Evolutionary conservation across 106 monocot species (phyloP).

Genomic region (Allium fistulosum): DNA sequence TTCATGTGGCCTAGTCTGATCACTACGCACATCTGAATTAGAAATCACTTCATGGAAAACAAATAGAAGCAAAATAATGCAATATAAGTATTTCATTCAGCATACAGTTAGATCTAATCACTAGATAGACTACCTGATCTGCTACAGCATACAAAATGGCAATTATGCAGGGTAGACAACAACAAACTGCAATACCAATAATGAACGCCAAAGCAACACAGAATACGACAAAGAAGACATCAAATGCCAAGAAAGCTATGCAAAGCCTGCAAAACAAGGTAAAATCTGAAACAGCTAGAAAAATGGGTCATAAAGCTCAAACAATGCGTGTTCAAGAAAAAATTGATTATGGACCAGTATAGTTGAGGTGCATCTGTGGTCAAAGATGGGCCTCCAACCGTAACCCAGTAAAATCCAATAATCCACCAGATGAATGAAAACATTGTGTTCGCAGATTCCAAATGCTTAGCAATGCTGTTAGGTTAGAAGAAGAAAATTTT

Average conservation of each 20-base stretch:
- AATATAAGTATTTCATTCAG: too few species aligned
- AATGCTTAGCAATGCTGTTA: constrained; percentile 42
- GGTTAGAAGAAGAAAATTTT: constrained; percentile 2
- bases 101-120: not conserved
- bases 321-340: not conserved
- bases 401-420: constrained; percentile 66
- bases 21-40: too few species aligned
- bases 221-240: constrained; percentile 71
- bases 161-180: constrained; percentile 74
- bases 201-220: constrained; percentile 66
- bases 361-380: constrained; percentile 51
- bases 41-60: too few species aligned
- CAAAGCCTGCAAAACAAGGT: constrained; percentile 56
- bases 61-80: too few species aligned
- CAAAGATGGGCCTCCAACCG: constrained; percentile 51
- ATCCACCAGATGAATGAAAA: constrained; percentile 84
- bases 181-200: constrained; percentile 74
- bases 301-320: not conserved
- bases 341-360: constrained; percentile 37
- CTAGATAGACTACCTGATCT: constrained; percentile 42
- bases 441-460: constrained; percentile 70
- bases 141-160: constrained; percentile 69
- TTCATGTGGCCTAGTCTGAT: too few species aligned
- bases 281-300: not conserved
- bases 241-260: constrained; percentile 73